Base-by-base conservation (phyloP, 2,329 filamentous ascomycete species). In the Mycosphaerella sp. region DNA sequence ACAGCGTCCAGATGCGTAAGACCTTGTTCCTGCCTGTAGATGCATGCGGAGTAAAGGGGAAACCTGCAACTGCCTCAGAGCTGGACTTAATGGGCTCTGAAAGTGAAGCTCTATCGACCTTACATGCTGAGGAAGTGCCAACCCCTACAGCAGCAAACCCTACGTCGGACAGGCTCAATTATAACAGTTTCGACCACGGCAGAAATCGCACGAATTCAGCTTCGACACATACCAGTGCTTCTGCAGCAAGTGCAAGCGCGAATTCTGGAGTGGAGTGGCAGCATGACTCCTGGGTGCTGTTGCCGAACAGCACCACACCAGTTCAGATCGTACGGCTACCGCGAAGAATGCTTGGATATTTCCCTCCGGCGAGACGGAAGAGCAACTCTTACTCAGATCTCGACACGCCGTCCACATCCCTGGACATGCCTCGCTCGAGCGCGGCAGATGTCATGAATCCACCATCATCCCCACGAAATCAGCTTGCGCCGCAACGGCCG, bases 361-460 rank as follows among this genome's bases (percentile, higher is more conserved):
- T 97, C 64, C 91, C 91, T 2, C 90, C 90, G 6, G 81, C 89
- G 16, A 79, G 89, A 65, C 88, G 90, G 81, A 93, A 93, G 83
- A 93, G 86, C 56, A 78, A 79, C 46, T 86, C 86, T 2, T 73
- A 73, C 55, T 70, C 71, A 10, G 77, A 81, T 12, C 59, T 82
- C 45, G 81, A 83, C 14, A 88, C 85, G 2, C 86, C 86, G 6
- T 79, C 80, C 16, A 76, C 79, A 40, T 87, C 84, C 34, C 69
- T 84, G 35, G 84, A 87, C 51, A 62, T 82, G 7, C 74, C 76
- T 10, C 78, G 76, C 48, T 71, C 75, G 49, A 63, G 60, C 61
- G 57, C 64, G 60, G 47, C 60, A 59, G 62, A 64, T 30, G 14
- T 44, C 58, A 64, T 46, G 17, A 64, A 10, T 50, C 62, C 17